Conservation (phyloP, 2,329 filamentous ascomycete species). For the Penicillium hordei region DNA sequence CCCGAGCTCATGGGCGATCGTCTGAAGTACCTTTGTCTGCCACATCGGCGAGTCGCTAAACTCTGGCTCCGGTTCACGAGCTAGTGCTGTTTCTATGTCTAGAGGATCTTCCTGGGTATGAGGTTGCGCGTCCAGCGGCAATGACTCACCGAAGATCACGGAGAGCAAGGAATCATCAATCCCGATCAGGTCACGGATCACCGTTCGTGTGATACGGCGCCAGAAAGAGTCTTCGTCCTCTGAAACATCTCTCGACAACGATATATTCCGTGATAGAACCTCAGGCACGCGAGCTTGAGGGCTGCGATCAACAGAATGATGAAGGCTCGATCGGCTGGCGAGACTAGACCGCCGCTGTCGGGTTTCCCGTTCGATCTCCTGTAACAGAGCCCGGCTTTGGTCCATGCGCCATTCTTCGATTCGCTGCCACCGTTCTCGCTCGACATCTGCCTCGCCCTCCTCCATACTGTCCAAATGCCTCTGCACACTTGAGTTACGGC, state of each 20-base stretch:
- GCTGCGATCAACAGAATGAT: constrained; percentile 19
- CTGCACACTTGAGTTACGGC: constrained; percentile 59
- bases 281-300: constrained; percentile 36
- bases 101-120: constrained; percentile 34
- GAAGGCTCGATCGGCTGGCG: constrained; percentile 25
- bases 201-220: constrained; percentile 76
- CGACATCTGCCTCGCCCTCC: constrained; percentile 58
- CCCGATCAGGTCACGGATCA: constrained; percentile 86
- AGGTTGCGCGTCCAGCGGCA: constrained; percentile 49
- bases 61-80: constrained; percentile 29
- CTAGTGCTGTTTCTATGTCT: constrained; percentile 37
- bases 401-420: constrained; percentile 93
- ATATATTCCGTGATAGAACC: constrained; percentile 55
- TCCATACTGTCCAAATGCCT: constrained; percentile 57
- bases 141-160: constrained; percentile 79
- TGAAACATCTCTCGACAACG: constrained; percentile 40
- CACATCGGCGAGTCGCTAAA: constrained; percentile 34
- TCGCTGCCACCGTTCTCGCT: constrained; percentile 73
- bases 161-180: constrained; percentile 83
- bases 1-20: constrained; percentile 83
- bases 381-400: constrained; percentile 78
- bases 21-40: constrained; percentile 73
- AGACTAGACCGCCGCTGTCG: constrained; percentile 56
- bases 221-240: constrained; percentile 68
- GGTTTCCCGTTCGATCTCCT: constrained; percentile 88